Evolutionary conservation across 1,139 yeast species (phyloP), one percentile per base, ranked within the genome.

Genomic region (Lodderomyces margitis): DNA sequence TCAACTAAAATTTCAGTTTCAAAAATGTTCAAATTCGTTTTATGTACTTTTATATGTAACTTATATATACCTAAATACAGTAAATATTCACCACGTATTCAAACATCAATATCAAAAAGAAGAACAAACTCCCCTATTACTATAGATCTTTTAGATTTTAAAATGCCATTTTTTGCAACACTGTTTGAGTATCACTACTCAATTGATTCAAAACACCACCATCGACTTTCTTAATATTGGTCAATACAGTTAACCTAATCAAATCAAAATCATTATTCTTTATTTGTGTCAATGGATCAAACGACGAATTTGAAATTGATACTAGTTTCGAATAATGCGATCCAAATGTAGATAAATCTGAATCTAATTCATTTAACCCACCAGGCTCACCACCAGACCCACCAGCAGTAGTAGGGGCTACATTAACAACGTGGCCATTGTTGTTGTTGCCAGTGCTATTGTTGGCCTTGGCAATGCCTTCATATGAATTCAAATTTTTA

Each of bases 261-360:
- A 62, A 53, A 20, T 49, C 53, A 39, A 53, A 57, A 48, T 71
- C 75, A 41, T 62, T 71, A 50, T 55, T 68, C 38, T 60, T 61
- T 8, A 73, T 50, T 19, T 55, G 67, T 1, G 81, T 3, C 25
- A 81, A 62, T 2, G 97, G 96, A 59, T 92, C 97, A 51, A 78
- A 74, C 5, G 81, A 72, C 48, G 74, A 76, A 14, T 66, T 63
- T 31, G 78, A 71, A 37, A 91, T 81, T 2, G 87, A 76, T 2
- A 77, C 78, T 46, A 92, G 69, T 56, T 78, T 82, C 37, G 95
- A 86, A 61, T 80, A 92, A 39, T 82, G 80, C 0, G 96, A 83
- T 2, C 98, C 98, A 64, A 89, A 92, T 1, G 94, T 72, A 21
- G 78, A 60, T 34, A 82, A 81, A 30, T 82, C 87, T 36, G 75